These are phyloP conservation scores for Fusarium sp. DNA, from an alignment of 2,329 filamentous ascomycete species.

Conservation along the genomic window DNA sequence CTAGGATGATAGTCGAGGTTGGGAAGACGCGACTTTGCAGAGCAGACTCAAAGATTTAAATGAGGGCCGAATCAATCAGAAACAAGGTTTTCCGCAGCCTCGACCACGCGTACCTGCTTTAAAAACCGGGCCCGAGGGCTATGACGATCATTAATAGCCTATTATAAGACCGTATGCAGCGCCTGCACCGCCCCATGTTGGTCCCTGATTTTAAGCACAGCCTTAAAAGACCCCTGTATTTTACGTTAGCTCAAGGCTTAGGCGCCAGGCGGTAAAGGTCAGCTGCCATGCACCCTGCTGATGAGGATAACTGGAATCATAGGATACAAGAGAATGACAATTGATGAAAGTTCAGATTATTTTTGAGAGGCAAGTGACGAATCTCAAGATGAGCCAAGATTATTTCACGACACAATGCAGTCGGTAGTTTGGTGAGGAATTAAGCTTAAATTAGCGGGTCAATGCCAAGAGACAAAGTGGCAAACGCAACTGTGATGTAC, in stretches of 20 bases:
- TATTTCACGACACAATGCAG: background rate
- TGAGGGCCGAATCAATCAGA: background rate
- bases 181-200: constrained; percentile 16
- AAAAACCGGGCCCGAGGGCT: constrained; percentile 14
- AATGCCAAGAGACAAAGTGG: background rate
- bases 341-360: too few species aligned
- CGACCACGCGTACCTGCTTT: constrained; percentile 14
- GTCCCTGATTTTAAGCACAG: constrained; percentile 18
- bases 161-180: background rate
- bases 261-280: constrained; percentile 2
- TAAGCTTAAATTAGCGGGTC: constrained; percentile 1
- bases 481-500: too few species aligned
- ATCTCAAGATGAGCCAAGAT: too few species aligned
- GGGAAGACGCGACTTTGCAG: background rate
- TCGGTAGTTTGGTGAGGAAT: background rate
- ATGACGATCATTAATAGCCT: constrained; percentile 2
- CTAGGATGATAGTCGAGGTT: background rate
- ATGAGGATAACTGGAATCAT: too few species aligned
- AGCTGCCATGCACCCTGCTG: too few species aligned
- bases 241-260: background rate
- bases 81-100: constrained; percentile 10
- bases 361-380: too few species aligned
- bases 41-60: constrained; percentile 1
- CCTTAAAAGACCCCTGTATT: constrained; percentile 6
- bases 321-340: too few species aligned